Base-by-base conservation (phyloP, 495 filamentous ascomycete species). In the Apiosordaria backusii region DNA sequence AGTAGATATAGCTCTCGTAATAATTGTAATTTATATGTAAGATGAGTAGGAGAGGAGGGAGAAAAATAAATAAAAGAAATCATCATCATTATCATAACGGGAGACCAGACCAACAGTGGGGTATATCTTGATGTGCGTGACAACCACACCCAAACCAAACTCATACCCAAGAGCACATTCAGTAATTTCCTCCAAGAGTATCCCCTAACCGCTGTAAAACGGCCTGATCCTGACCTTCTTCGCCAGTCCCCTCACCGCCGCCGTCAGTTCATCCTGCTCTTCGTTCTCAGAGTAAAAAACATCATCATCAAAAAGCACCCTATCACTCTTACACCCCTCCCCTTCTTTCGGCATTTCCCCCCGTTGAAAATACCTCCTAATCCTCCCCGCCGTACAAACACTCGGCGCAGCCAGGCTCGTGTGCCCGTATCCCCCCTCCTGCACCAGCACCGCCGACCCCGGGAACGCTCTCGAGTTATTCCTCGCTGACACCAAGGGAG, bases 401-500 rank as follows among this genome's bases (percentile, higher is more conserved):
- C 71, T 74, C 27, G 73, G 60, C 3, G 75, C 74, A 4, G 78
- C 72, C 23, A 80, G 65, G 21, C 72, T 76, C 9, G 77, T 79
- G 61, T 80, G 78, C 22, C 84, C 83, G 61, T 82, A 80, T 21
- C 78, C 80, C 50, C 87, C 78, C 73, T 35, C 29, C 10, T 88
- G 84, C n/a, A 81, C 75, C 58, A 88, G 65, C n/a, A 86, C 74
- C 4, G 77, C 79, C 4, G 84, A 83, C 13, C 84, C 84, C 13
- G 72, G 71, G 66, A 87, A 88, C 0, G 75, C 75, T 16, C 72
- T 71, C 1, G 80, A 75, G 76, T 86, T 87, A 45, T 79, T 81
- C 19, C 73, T 68, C 2, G 84, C 86, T 57, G 77, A 82, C 16
- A 76, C 61, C 4, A 84, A 65, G 3, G 86, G 86, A 10, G 85